These are phyloP conservation scores for Suhomyces bokatorum DNA, from an alignment of 1,139 yeast genomes.

Conservation along the genomic window DNA sequence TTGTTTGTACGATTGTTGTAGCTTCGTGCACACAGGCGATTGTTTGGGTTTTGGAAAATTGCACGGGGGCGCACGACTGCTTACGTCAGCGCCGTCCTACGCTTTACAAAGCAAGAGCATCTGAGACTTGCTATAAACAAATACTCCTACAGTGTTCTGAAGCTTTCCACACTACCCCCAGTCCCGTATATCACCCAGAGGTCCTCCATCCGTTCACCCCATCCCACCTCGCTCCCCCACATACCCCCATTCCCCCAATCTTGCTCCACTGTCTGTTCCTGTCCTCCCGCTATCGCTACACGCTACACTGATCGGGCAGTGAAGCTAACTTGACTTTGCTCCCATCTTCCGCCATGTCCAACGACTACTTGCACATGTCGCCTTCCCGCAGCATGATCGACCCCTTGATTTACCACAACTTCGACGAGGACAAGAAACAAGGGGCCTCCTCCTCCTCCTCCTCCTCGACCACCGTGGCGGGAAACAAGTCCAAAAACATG, in stretches of 20 bases:
- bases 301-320: neutral
- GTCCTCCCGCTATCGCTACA: neutral
- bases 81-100: slow-evolving; percentile 4
- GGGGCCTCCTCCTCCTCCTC: neutral
- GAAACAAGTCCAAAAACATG: slow-evolving; percentile 8
- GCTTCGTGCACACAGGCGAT: slow-evolving; percentile 5
- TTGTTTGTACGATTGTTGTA: slow-evolving; percentile 8
- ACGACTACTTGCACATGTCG: slow-evolving; percentile 37
- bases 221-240: neutral
- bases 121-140: slow-evolving; percentile 6
- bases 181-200: neutral
- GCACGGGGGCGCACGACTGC: slow-evolving; percentile 1
- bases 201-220: neutral
- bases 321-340: neutral
- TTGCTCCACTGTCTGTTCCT: neutral
- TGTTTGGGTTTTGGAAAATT: slow-evolving; percentile 6
- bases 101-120: slow-evolving; percentile 8
- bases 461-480: neutral
- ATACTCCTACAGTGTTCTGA: neutral
- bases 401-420: slow-evolving; percentile 26
- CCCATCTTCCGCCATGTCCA: slow-evolving; percentile 26
- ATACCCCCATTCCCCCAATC: neutral
- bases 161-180: neutral
- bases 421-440: slow-evolving; percentile 15
- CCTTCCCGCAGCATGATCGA: slow-evolving; percentile 34